Evolutionary conservation across 2,329 filamentous ascomycete genomes (phyloP), one percentile per base, ranked within the genome.

Genomic region (Trichophyton simii): DNA sequence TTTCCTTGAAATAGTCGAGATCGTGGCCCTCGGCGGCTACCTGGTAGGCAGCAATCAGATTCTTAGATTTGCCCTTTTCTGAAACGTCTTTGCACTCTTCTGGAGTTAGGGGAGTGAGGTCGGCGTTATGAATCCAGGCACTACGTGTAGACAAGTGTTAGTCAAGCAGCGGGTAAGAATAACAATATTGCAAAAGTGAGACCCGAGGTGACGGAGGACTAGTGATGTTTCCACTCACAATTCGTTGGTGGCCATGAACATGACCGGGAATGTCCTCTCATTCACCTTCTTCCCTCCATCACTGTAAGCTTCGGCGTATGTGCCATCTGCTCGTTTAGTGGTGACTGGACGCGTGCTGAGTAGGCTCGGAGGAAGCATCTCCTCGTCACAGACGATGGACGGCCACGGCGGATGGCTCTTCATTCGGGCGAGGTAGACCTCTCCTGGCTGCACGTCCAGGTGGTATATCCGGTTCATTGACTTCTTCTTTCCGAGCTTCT

Each of bases 371-470:
- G 94, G 92, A 20, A 99, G 84, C 87, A 99, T 97, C 64, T 87
- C 86, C 74, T 99, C 92, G 72, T 96, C 91, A 73, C 89, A 94
- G 68, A 99, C 85, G 71, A 99, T 88, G 60, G 90, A 87, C 15
- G 94, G 94, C 94, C 94, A 99, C 44, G 89, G 87, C 36, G 94
- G 89, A 75, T 89, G 95, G 63, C 92, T 94, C 80, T 95, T 96
- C 75, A 99, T 85, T 74, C 91, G 89, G 66, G 95, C 90, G 71
- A 95, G 86, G 76, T 88, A 97, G 76, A 91, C 88, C 69, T 97
- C 87, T 67, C 95, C 94, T 3, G 94, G 89, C 78, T 95, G 82
- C 65, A 89, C 91, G 71, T 96, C 84, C 60, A 89, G 80, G 67
- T 90, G 83, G 52, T 82, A 82, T 65, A 88, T 80, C 71, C 86